These are phyloP conservation scores for Shiraia bambusicola DNA, from an alignment of 2,329 filamentous ascomycete genomes.

Conservation along the genomic window DNA sequence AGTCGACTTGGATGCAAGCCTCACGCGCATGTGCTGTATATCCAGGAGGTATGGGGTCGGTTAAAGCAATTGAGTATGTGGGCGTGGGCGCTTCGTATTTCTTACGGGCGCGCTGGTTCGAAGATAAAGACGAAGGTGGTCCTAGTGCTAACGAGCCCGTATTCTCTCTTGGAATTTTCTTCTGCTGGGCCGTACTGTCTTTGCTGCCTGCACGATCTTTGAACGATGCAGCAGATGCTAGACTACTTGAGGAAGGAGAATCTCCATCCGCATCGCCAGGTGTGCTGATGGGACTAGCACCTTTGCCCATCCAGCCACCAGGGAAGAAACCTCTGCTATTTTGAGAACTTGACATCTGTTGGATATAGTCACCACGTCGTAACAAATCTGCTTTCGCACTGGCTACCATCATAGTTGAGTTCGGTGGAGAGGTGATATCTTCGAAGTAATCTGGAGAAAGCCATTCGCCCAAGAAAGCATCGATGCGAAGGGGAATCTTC, in stretches of 20 bases:
- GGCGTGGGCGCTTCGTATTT: conserved; percentile 75
- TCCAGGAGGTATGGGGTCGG: conserved; percentile 79
- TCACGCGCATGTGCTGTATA: conserved; percentile 91
- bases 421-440: conserved; percentile 83
- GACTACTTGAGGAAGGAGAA: conserved; percentile 34
- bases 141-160: conserved; percentile 16
- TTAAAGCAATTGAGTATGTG: conserved; percentile 77
- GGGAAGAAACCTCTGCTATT: conserved; percentile 53
- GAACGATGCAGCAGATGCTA: conserved; percentile 43
- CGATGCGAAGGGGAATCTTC: conserved; percentile 65
- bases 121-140: conserved; percentile 22
- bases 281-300: conserved; percentile 20
- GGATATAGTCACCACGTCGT: conserved; percentile 68
- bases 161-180: conserved; percentile 30
- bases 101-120: conserved; percentile 14
- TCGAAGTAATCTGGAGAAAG: conserved; percentile 91
- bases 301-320: conserved; percentile 55
- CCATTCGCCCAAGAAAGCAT: conserved; percentile 96
- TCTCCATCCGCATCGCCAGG: conserved; percentile 21
- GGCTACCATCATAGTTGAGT: conserved; percentile 82
- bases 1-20: conserved; percentile 82
- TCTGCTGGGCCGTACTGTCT: conserved; percentile 22
- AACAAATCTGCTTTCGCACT: conserved; percentile 85
- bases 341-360: conserved; percentile 45
- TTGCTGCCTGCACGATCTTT: conserved; percentile 52